These are phyloP conservation scores for Lichtheimia ornata DNA, from an alignment of 371 early-diverging fungal species.

Conservation along the genomic window DNA sequence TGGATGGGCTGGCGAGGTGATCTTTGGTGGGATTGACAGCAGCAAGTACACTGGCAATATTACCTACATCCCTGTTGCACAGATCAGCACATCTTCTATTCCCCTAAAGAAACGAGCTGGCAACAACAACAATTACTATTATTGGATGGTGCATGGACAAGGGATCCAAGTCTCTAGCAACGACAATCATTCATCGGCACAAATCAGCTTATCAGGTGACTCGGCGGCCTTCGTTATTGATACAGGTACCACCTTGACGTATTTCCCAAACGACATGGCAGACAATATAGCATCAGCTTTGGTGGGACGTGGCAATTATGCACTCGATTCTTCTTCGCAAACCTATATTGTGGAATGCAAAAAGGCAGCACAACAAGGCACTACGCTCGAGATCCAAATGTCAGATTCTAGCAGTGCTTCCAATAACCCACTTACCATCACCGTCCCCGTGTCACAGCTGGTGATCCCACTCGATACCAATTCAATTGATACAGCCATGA, in stretches of 20 bases:
- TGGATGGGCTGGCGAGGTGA: conserved; percentile 56
- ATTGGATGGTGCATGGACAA: conserved; percentile 52
- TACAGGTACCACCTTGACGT: conserved; percentile 53
- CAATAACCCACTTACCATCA: conserved; percentile 21
- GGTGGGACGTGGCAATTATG: conserved; percentile 17
- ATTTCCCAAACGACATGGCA: conserved; percentile 33
- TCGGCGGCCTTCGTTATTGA: conserved; percentile 38
- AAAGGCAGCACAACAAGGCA: conserved; percentile 11
- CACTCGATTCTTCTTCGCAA: conserved; percentile 21
- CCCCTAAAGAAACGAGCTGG: conserved; percentile 10
- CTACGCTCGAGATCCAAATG: conserved; percentile 7
- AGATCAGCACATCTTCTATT: conserved; percentile 11
- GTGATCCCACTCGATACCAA: conserved; percentile 37
- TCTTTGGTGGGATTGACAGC: conserved; percentile 59
- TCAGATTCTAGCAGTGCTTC: background rate
- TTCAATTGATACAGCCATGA: conserved; percentile 12
- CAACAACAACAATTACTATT: conserved; percentile 25
- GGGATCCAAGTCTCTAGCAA: conserved; percentile 27
- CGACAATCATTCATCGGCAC: background rate
- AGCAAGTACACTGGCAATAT: conserved; percentile 56
- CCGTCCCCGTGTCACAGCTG: conserved; percentile 34
- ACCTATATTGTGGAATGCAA: conserved; percentile 27
- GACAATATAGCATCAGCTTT: conserved; percentile 20
- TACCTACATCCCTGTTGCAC: conserved; percentile 45
- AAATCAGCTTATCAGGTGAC: conserved; percentile 7